Evolutionary conservation across 2,329 filamentous ascomycete species (phyloP).

Genomic region (Sclerotinia subarctica): DNA sequence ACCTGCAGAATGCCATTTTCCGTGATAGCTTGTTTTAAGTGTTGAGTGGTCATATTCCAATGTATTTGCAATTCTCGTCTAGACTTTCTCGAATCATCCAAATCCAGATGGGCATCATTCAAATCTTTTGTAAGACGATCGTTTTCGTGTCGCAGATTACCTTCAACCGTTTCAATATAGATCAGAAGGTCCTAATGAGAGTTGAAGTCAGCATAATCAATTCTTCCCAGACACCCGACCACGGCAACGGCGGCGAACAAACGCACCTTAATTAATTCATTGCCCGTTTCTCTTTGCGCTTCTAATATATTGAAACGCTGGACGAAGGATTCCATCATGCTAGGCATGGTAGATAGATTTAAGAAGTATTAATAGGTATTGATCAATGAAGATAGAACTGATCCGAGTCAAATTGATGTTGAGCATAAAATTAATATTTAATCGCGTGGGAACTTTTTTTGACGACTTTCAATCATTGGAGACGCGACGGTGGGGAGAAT

Average conservation of each 20-base stretch:
- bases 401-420: neutral
- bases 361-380: neutral
- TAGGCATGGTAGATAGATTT: constrained; percentile 13
- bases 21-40: constrained; percentile 39
- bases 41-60: constrained; percentile 43
- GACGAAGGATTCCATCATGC: constrained; percentile 46
- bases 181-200: constrained; percentile 46
- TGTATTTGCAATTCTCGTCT: constrained; percentile 51
- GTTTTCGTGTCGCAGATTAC: constrained; percentile 46
- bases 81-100: constrained; percentile 48
- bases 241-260: neutral
- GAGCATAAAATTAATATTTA: neutral
- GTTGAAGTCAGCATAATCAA: constrained; percentile 2
- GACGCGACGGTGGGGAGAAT: constrained; percentile 16
- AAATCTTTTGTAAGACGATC: constrained; percentile 43
- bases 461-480: constrained; percentile 1
- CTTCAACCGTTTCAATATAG: constrained; percentile 47
- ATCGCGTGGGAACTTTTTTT: constrained; percentile 12
- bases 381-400: neutral
- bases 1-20: constrained; percentile 49
- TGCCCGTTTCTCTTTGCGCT: constrained; percentile 42
- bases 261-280: constrained; percentile 48
- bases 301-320: constrained; percentile 47
- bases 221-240: neutral
- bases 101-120: constrained; percentile 48